Conservation (phyloP, 2,329 filamentous ascomycete species). For the Chaetomium sp. region DNA sequence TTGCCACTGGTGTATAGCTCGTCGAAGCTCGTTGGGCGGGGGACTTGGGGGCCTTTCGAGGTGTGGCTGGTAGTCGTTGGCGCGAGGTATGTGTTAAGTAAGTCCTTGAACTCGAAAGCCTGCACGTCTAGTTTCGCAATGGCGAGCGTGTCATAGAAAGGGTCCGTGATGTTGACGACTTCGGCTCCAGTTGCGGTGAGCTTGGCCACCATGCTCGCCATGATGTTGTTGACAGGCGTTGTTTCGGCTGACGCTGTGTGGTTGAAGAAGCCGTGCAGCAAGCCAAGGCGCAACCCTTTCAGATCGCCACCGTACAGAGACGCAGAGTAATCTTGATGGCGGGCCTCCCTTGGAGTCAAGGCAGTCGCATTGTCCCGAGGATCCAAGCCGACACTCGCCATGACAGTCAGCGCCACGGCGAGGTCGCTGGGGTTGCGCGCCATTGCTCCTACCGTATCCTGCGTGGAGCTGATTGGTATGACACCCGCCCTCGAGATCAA, state of each 20-base stretch:
- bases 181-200: conserved; percentile 51
- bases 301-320: conserved; percentile 39
- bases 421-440: conserved; percentile 54
- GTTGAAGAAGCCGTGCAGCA: conserved; percentile 60
- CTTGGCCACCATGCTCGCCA: conserved; percentile 50
- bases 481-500: conserved; percentile 54
- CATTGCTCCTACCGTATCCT: conserved; percentile 60
- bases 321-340: conserved; percentile 50
- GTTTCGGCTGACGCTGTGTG: conserved; percentile 54
- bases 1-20: conserved; percentile 51
- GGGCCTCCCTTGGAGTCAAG: conserved; percentile 46
- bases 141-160: conserved; percentile 54
- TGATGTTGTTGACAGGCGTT: conserved; percentile 57
- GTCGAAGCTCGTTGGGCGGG: conserved; percentile 48
- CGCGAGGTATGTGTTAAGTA: conserved; percentile 58
- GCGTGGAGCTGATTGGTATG: conserved; percentile 58
- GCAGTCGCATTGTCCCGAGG: conserved; percentile 55
- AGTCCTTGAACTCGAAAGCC: conserved; percentile 59
- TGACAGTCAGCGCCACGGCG: conserved; percentile 53
- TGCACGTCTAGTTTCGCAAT: conserved; percentile 61
- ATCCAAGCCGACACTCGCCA: conserved; percentile 56
- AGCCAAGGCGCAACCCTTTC: conserved; percentile 39
- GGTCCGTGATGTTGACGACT: conserved; percentile 52
- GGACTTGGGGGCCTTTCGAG: conserved; percentile 35
- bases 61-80: conserved; percentile 34